A percentile compares a stretch with the other conserved stretches of the same genome.
These are phyloP conservation scores for Huntiella savannae DNA, from an alignment of 2,329 filamentous ascomycete genomes.

Conservation along the genomic window DNA sequence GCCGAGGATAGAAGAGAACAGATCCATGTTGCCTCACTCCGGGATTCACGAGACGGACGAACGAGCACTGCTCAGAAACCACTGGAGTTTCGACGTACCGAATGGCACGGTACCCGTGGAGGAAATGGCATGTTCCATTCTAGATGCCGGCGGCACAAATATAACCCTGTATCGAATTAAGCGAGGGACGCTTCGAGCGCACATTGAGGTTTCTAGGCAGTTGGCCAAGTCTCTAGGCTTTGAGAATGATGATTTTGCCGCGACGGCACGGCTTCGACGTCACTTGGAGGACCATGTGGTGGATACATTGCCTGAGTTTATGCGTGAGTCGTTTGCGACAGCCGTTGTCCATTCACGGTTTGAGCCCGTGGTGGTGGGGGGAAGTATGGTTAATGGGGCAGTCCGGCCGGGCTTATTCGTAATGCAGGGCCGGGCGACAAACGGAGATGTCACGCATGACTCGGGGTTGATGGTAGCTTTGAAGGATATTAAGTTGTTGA, in stretches of 20 bases:
- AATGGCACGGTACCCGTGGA: constrained; percentile 11
- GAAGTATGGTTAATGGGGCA: constrained; percentile 22
- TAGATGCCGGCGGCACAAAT: constrained; percentile 16
- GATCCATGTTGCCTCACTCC: constrained; percentile 14
- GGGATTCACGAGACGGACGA: constrained; percentile 15
- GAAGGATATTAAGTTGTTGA: constrained; percentile 15
- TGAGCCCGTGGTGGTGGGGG: constrained; percentile 12
- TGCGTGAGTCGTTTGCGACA: constrained; percentile 6
- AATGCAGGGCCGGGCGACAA: constrained; percentile 15
- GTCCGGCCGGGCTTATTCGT: constrained; percentile 12
- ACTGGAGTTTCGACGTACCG: constrained; percentile 17
- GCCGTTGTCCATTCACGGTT: constrained; percentile 10
- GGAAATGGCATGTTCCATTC: constrained; percentile 15
- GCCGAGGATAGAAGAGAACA: no score
- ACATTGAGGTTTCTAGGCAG: constrained; percentile 12
- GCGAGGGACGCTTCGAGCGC: constrained; percentile 16
- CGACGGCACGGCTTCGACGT: constrained; percentile 10
- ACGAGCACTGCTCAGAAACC: constrained; percentile 15
- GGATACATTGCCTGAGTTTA: not conserved
- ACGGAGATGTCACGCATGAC: constrained; percentile 7
- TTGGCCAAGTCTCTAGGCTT: constrained; percentile 12
- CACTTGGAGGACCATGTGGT: constrained; percentile 7
- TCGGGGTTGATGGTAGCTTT: constrained; percentile 13
- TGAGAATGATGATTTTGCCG: not conserved
- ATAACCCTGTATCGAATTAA: constrained; percentile 15